phyloP scores from a whole-genome alignment of 2,329 filamentous ascomycete genomes.

The Bertia moriformis region DNA sequence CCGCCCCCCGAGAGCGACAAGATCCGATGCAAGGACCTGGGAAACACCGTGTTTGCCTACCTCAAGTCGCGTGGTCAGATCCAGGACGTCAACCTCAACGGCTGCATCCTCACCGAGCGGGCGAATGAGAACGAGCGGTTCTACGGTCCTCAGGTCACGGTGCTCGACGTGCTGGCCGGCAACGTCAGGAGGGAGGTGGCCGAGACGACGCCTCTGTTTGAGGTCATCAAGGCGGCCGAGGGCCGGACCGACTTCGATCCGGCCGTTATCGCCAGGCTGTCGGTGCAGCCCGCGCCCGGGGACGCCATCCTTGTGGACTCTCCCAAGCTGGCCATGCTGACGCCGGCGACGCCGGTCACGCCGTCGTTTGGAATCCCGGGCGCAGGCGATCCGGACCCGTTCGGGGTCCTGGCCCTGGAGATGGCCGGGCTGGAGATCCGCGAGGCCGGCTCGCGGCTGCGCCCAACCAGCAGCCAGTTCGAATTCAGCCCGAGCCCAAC shows the following conservation, averaged over 20 bases:
- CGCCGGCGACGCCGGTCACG: slow-evolving; percentile 17
- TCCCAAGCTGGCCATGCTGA: slow-evolving; percentile 25
- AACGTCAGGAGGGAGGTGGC: slow-evolving; percentile 37
- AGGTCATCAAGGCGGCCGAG: slow-evolving; percentile 79
- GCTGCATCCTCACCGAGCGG: slow-evolving; percentile 40
- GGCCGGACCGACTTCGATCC: slow-evolving; percentile 65
- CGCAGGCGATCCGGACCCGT: slow-evolving; percentile 75
- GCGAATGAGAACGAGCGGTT: slow-evolving; percentile 46
- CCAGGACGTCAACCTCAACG: slow-evolving; percentile 37
- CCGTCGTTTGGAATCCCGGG: slow-evolving; percentile 65
- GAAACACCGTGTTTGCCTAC: slow-evolving; percentile 40
- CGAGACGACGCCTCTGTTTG: slow-evolving; percentile 48
- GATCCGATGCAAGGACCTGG: slow-evolving; percentile 33
- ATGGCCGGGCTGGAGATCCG: slow-evolving; percentile 78
- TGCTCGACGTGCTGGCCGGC: slow-evolving; percentile 41
- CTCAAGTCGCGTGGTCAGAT: slow-evolving; percentile 41
- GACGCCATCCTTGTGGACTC: slow-evolving; percentile 49
- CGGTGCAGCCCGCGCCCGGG: slow-evolving; percentile 57
- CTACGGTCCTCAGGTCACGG: slow-evolving; percentile 31
- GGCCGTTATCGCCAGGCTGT: slow-evolving; percentile 45
- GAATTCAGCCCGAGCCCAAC: slow-evolving; percentile 65
- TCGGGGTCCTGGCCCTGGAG: slow-evolving; percentile 78
- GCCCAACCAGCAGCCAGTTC: slow-evolving; percentile 67
- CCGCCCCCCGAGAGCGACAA: slow-evolving; percentile 36
- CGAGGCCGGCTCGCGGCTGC: slow-evolving; percentile 66